Conservation (phyloP, 2,329 filamentous ascomycete genomes). For the Podosphaera xanthii region DNA sequence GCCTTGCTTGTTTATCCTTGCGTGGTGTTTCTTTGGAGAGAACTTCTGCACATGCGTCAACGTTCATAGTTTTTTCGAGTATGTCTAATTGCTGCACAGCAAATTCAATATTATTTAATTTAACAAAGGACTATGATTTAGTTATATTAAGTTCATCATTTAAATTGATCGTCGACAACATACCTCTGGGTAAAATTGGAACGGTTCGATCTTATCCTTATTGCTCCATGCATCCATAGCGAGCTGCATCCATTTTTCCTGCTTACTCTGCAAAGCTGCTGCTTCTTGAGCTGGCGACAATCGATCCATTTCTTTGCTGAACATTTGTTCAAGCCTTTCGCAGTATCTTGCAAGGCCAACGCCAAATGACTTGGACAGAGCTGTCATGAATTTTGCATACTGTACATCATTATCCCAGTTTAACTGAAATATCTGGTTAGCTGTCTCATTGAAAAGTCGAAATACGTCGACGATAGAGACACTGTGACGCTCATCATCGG, state of each 20-base stretch:
- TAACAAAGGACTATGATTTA: constrained; percentile 60
- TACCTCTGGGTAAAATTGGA: constrained; percentile 88
- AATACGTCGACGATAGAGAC: constrained; percentile 86
- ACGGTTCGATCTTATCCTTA: constrained; percentile 85
- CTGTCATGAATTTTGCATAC: constrained; percentile 92
- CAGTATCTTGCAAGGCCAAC: constrained; percentile 72
- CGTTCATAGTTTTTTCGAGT: constrained; percentile 72
- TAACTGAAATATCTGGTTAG: constrained; percentile 66
- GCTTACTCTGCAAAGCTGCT: constrained; percentile 52
- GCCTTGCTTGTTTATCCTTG: constrained; percentile 39
- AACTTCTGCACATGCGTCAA: constrained; percentile 70
- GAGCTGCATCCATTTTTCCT: constrained; percentile 81
- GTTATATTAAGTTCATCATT: constrained; percentile 9
- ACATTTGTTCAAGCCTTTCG: constrained; percentile 67
- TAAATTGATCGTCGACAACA: constrained; percentile 12
- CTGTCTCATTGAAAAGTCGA: constrained; percentile 74
- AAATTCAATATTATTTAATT: constrained; percentile 93
- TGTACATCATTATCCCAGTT: constrained; percentile 88
- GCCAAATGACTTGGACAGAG: constrained; percentile 65
- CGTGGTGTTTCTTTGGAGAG: constrained; percentile 52
- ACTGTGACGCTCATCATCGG: constrained; percentile 73
- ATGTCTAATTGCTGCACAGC: constrained; percentile 81
- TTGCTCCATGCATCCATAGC: constrained; percentile 83
- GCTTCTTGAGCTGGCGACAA: constrained; percentile 72
- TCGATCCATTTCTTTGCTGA: constrained; percentile 80